phyloP scores from a whole-genome alignment of 192 early-diverging fungal genomes.

The Kappamyces sp. region DNA sequence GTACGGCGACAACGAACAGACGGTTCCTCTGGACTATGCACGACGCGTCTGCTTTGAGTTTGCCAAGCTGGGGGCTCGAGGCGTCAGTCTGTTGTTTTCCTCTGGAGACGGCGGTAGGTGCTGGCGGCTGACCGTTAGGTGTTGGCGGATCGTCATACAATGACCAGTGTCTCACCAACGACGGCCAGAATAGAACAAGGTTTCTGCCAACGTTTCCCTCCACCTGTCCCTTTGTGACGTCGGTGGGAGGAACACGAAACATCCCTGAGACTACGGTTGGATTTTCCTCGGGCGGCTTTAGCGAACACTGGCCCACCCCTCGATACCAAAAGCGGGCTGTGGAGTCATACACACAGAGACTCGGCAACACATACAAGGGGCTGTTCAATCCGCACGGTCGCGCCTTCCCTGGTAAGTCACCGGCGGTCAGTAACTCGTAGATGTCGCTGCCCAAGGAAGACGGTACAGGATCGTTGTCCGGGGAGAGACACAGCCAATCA shows the following conservation, averaged over 20 bases:
- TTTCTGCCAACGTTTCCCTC: slow-evolving; percentile 15
- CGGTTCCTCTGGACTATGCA: slow-evolving; percentile 10
- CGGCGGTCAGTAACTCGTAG: too few relatives aligned
- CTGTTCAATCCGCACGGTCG: slow-evolving; percentile 3
- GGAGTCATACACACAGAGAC: neutral
- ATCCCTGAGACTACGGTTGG: slow-evolving; percentile 9
- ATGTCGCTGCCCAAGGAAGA: slow-evolving; percentile 14
- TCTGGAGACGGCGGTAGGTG: slow-evolving; percentile 15
- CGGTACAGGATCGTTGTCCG: neutral
- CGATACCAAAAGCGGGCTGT: neutral
- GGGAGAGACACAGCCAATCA: neutral
- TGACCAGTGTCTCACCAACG: slow-evolving; percentile 6
- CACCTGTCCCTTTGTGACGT: slow-evolving; percentile 9
- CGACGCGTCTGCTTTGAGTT: slow-evolving; percentile 12
- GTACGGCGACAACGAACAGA: slow-evolving; percentile 14
- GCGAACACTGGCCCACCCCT: slow-evolving; percentile 6
- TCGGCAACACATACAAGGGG: slow-evolving; percentile 9
- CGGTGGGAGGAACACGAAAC: slow-evolving; percentile 8
- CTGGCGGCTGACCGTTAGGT: slow-evolving; percentile 4
- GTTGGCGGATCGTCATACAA: too few relatives aligned
- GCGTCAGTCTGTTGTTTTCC: slow-evolving; percentile 2
- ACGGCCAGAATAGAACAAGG: slow-evolving; percentile 9
- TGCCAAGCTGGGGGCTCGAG: slow-evolving; percentile 11
- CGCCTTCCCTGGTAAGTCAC: too few relatives aligned
- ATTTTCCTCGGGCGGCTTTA: slow-evolving; percentile 6